Percentiles rank a stretch among this genome's conserved stretches.
phyloP scores from a whole-genome alignment of 2,329 filamentous ascomycete species.

The Epichloe glyceriae region DNA sequence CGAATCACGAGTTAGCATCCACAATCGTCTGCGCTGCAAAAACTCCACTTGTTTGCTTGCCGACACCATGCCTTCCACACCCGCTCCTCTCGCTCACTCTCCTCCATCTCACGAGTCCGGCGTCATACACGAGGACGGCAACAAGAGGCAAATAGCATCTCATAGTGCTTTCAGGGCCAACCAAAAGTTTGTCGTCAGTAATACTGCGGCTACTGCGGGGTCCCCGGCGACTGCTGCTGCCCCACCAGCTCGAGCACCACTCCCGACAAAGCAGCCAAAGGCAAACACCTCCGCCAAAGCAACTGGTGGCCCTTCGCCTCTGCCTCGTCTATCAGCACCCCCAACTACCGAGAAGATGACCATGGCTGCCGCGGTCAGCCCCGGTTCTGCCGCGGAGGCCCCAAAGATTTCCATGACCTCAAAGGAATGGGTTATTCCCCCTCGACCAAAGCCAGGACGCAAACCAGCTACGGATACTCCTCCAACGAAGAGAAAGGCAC shows the following conservation, averaged over 20 bases:
- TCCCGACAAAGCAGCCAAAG: constrained; percentile 10
- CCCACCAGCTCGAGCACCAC: constrained; percentile 12
- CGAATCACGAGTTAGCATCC: constrained; percentile 5
- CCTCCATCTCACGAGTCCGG: constrained; percentile 5
- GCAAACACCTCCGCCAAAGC: constrained; percentile 12
- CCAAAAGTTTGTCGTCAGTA: constrained; percentile 4
- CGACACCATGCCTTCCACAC: constrained; percentile 13
- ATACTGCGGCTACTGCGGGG: constrained; percentile 8
- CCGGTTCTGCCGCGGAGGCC: constrained; percentile 24
- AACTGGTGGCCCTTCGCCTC: constrained; percentile 12
- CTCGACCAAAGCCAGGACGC: constrained; percentile 75
- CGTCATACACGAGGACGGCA: neutral
- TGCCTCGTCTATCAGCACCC: constrained; percentile 21
- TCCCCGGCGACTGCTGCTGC: constrained; percentile 8
- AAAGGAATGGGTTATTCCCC: constrained; percentile 77
- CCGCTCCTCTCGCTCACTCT: constrained; percentile 11
- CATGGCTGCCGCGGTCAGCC: constrained; percentile 34
- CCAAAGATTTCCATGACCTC: constrained; percentile 53
- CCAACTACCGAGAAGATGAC: constrained; percentile 29
- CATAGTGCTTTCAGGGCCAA: neutral
- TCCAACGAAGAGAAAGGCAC: constrained; percentile 83
- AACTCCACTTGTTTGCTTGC: constrained; percentile 4
- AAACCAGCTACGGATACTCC: constrained; percentile 92
- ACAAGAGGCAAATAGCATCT: constrained; percentile 2
- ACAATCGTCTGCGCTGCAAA: constrained; percentile 5